Evolutionary conservation across 805 yeast genomes (phyloP), one percentile per base, ranked within the genome.

Genomic region (Wickerhamiella alocasiicola): DNA sequence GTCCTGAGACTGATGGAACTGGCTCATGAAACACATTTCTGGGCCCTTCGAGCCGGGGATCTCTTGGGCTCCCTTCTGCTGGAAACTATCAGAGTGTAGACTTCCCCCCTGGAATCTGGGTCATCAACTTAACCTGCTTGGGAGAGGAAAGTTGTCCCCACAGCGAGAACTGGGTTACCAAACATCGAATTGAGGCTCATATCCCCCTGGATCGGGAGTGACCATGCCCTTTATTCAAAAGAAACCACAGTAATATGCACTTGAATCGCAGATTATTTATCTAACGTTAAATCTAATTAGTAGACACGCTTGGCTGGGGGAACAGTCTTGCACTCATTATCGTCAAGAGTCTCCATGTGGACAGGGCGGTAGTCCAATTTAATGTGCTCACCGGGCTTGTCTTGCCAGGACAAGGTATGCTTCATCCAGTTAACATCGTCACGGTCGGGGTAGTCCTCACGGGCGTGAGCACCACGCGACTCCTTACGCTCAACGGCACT

Each of bases 381-480:
- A 40, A 83, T 84, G 41, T 71, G 70, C 33, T 72, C 88, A 55
- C 88, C 93, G 46, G 70, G 69, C 20, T 65, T 61, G 44, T 64
- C 57, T 71, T 91, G 97, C 85, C 91, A 88, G 39, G 96, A 83
- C 59, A 88, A 68, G 37, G 96, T 72, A 67, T 88, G 98, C 70
- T 88, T 91, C 88, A 83, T 84, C 98, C 98, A 88, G 72, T 85
- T 71, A 43, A 60, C 85, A 62, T 88, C 98, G 60, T 88, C 95
- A 76, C 98, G 84, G 48, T 76, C 78, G 57, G 94, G 96, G 69
- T 65, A 87, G 64, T 88, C 98, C 66, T 88, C 98, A 71, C 97
- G 81, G 45, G 98, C 96, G 60, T 88, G 98, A 37, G 98, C 97
- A 69, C 98, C 98, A 71, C 98, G 83, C 28, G 96, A 85, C 69